Evolutionary conservation across 192 early-diverging fungal species (phyloP).

Genomic region (Linnemannia hyalina): DNA sequence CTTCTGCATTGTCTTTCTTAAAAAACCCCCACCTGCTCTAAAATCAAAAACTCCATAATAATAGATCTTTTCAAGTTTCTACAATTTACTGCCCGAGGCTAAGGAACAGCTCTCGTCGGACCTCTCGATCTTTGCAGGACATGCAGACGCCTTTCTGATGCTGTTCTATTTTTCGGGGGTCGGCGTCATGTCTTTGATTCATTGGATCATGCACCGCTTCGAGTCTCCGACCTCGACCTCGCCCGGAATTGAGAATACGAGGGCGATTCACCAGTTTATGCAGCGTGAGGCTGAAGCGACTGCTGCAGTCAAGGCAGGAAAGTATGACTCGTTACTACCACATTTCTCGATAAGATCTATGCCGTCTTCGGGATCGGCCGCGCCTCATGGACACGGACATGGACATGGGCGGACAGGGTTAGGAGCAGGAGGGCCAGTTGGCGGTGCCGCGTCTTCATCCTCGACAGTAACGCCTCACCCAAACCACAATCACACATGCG

Average conservation of each 20-base stretch:
- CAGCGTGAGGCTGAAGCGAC: constrained; percentile 10
- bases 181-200: constrained; percentile 34
- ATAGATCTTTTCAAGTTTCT: constrained; percentile 55
- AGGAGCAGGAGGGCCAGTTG: background rate
- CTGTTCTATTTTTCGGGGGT: constrained; percentile 49
- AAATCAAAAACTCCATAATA: background rate
- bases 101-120: constrained; percentile 50
- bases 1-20: background rate
- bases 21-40: background rate
- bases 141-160: constrained; percentile 38
- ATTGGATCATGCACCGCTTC: constrained; percentile 53
- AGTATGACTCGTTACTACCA: background rate
- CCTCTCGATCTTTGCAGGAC: constrained; percentile 36
- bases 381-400: background rate
- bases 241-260: constrained; percentile 41
- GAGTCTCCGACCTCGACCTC: constrained; percentile 15
- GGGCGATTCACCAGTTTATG: constrained; percentile 46
- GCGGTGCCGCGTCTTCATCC: background rate
- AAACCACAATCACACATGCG: background rate
- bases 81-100: constrained; percentile 52
- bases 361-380: too few species aligned
- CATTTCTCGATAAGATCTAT: too few species aligned
- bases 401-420: background rate
- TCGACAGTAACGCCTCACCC: background rate
- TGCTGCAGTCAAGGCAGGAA: background rate